These are phyloP conservation scores for Tagetes patula DNA, from an alignment of 129 eudicot species.

Conservation along the genomic window DNA sequence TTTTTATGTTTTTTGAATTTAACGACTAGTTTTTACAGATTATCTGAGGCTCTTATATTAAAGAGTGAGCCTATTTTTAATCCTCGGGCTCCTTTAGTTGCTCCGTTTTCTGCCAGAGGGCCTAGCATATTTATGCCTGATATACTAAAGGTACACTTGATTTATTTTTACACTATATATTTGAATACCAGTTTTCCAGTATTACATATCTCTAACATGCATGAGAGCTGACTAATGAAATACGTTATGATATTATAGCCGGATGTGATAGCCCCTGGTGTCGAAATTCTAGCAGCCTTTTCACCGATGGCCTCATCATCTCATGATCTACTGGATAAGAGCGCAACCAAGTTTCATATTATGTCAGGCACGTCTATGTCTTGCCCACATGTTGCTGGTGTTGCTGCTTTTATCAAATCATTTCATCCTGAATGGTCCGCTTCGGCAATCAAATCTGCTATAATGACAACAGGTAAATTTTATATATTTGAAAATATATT, in stretches of 20 bases:
- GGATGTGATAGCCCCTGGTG: slow-evolving; percentile 56
- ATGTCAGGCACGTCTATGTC: slow-evolving; percentile 58
- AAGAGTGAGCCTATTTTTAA: slow-evolving; percentile 20
- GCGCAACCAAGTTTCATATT: slow-evolving; percentile 32
- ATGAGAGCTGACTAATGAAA: background rate
- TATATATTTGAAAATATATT: too few relatives aligned
- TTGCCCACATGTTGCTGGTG: slow-evolving; percentile 51
- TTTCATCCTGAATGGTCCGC: slow-evolving; percentile 47
- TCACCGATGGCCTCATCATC: slow-evolving; percentile 32
- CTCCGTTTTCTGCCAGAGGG: slow-evolving; percentile 49
- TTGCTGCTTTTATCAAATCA: slow-evolving; percentile 42
- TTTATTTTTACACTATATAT: background rate
- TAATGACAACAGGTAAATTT: slow-evolving; percentile 50
- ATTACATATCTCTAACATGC: too few relatives aligned
- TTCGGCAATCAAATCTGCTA: slow-evolving; percentile 51
- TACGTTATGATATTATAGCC: slow-evolving; percentile 34
- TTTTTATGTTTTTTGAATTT: background rate
- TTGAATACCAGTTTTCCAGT: too few relatives aligned
- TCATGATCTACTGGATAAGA: slow-evolving; percentile 1
- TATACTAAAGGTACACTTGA: slow-evolving; percentile 38
- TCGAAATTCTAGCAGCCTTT: slow-evolving; percentile 45
- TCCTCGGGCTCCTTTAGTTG: slow-evolving; percentile 40
- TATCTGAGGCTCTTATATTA: slow-evolving; percentile 25
- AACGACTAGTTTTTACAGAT: background rate
- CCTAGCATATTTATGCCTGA: slow-evolving; percentile 36